phyloP scores from a whole-genome alignment of 345 rosid genomes.

The Capsella bursapastoris region DNA sequence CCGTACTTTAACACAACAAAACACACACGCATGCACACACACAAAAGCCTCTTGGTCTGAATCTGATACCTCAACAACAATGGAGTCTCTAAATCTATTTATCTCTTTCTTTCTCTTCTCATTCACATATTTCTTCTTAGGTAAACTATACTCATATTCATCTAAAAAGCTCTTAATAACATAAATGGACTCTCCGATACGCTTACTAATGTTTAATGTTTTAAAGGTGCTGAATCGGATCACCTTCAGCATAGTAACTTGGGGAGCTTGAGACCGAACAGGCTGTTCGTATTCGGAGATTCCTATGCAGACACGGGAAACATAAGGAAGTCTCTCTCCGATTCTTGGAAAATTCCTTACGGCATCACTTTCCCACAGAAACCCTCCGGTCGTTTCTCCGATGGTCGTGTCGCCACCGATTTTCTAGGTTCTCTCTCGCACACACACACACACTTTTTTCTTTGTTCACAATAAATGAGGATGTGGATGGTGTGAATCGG shows the following conservation, averaged over 20 bases:
- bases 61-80: conserved; percentile 29
- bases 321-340: conserved; percentile 38
- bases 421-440: conserved; percentile 48
- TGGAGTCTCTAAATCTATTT: conserved; percentile 24
- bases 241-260: conserved; percentile 14
- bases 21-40: conserved; percentile 17
- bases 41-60: conserved; percentile 21
- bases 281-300: conserved; percentile 69
- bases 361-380: conserved; percentile 59
- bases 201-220: conserved; percentile 5
- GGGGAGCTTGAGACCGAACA: conserved; percentile 44
- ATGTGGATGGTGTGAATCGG: conserved; percentile 9
- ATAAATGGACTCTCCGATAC: not conserved
- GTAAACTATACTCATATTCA: conserved; percentile 12
- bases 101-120: conserved; percentile 30
- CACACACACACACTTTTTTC: not conserved
- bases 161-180: not conserved
- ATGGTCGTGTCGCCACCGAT: conserved; percentile 65
- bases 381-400: conserved; percentile 71
- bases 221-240: conserved; percentile 35
- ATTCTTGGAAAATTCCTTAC: conserved; percentile 63
- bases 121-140: conserved; percentile 22
- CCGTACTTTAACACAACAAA: conserved; percentile 19
- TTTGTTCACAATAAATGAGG: not conserved
- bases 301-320: conserved; percentile 72